Conservation (phyloP, 2,329 filamentous ascomycete genomes). For the Lizonia empirigonia region DNA sequence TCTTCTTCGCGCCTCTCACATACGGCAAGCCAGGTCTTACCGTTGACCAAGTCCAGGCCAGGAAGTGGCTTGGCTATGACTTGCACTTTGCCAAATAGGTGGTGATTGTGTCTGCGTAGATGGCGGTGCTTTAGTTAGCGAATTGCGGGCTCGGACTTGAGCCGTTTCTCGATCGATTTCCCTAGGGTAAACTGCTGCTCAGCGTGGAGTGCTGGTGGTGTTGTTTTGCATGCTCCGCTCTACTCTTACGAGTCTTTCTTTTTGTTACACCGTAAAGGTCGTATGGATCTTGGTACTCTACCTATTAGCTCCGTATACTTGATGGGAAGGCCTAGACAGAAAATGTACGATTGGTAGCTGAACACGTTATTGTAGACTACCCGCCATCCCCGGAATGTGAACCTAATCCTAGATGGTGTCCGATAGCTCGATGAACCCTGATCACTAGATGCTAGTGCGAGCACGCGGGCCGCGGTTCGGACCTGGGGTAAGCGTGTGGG, state of each 20-base stretch:
- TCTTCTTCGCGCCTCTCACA: slow-evolving; percentile 92
- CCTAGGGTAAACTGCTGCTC: slow-evolving; percentile 7
- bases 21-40: slow-evolving; percentile 91
- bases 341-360: slow-evolving; percentile 11
- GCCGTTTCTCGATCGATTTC: slow-evolving; percentile 5
- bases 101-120: neutral
- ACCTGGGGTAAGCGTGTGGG: neutral
- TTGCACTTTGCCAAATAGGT: slow-evolving; percentile 95
- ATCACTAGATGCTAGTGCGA: neutral
- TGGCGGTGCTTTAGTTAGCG: neutral
- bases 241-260: slow-evolving; percentile 9
- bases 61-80: slow-evolving; percentile 97
- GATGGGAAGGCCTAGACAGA: neutral
- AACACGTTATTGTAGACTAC: neutral
- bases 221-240: neutral
- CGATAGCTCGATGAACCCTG: neutral
- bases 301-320: neutral
- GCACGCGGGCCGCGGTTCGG: neutral
- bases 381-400: neutral
- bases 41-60: slow-evolving; percentile 75
- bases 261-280: slow-evolving; percentile 1
- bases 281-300: neutral
- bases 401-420: neutral
- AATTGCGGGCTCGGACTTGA: slow-evolving; percentile 1
- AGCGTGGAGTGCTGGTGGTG: slow-evolving; percentile 8